A percentile compares a stretch with the other conserved stretches of the same genome.
These are phyloP conservation scores for Nicotiana otophora DNA, from an alignment of 257 asterid genomes.

Conservation along the genomic window DNA sequence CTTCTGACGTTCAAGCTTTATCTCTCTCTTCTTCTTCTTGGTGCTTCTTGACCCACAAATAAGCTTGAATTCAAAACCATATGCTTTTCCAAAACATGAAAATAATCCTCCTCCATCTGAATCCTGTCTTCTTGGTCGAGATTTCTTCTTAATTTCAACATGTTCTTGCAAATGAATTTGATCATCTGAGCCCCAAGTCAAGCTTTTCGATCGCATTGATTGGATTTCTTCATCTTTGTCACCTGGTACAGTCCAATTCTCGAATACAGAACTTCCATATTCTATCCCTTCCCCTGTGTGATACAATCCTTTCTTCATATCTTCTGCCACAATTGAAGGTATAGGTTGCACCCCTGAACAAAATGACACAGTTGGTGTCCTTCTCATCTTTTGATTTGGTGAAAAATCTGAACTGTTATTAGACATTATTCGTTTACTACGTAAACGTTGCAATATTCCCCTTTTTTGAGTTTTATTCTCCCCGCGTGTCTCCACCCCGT, in stretches of 20 bases:
- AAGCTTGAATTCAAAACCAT: constrained; percentile 52
- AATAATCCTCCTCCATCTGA: constrained; percentile 39
- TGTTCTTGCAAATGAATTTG: constrained; percentile 15
- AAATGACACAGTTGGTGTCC: constrained; percentile 29
- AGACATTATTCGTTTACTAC: not conserved
- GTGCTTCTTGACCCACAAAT: constrained; percentile 48
- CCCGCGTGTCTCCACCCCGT: not conserved
- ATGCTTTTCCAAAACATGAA: constrained; percentile 53
- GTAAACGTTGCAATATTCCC: constrained; percentile 1
- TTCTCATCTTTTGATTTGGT: constrained; percentile 15
- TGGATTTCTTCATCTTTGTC: constrained; percentile 2
- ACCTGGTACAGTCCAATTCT: constrained; percentile 53
- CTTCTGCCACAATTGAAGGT: constrained; percentile 54
- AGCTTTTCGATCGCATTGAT: constrained; percentile 11
- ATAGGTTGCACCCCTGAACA: constrained; percentile 41
- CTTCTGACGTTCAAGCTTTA: constrained; percentile 1
- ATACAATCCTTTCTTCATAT: constrained; percentile 43
- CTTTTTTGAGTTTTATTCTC: not conserved
- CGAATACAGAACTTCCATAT: constrained; percentile 60
- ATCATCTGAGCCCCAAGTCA: constrained; percentile 23
- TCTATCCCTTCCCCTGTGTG: constrained; percentile 34
- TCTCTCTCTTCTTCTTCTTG: constrained; percentile 21
- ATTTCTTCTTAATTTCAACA: not conserved
- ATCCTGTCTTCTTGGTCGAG: constrained; percentile 6
- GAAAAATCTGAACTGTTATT: not conserved